Evolutionary conservation across 2,329 filamentous ascomycete genomes (phyloP).

Genomic region (Fusarium paranaense): DNA sequence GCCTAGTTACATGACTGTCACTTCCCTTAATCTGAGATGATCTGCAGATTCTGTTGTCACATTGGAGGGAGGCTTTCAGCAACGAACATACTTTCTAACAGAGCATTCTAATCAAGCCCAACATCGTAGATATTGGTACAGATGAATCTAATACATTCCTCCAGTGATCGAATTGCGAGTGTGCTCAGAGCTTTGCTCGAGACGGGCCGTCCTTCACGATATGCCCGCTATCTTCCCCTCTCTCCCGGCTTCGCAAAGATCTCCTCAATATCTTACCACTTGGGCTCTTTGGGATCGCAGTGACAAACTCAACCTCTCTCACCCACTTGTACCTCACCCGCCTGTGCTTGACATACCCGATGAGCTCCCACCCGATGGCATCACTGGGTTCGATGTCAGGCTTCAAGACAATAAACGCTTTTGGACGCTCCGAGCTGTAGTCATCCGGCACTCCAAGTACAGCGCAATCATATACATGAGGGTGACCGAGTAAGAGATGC

Average conservation of each 20-base stretch:
- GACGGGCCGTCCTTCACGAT: too few species aligned
- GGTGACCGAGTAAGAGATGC: neutral
- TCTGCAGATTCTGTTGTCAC: too few species aligned
- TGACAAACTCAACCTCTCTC: constrained; percentile 8
- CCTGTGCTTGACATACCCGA: neutral
- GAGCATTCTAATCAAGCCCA: too few species aligned
- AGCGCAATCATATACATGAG: neutral
- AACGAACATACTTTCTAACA: too few species aligned
- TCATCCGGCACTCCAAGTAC: neutral
- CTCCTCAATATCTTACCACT: neutral
- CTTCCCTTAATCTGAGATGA: too few species aligned
- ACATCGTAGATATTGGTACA: too few species aligned
- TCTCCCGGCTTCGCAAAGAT: neutral
- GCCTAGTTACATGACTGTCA: too few species aligned
- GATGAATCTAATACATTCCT: too few species aligned
- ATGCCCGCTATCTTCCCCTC: neutral
- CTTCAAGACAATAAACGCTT: constrained; percentile 3
- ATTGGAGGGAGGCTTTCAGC: neutral
- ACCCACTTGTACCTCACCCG: constrained; percentile 9
- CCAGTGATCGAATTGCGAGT: too few species aligned
- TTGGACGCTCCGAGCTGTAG: neutral
- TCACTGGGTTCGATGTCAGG: too few species aligned
- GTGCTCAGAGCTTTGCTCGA: too few species aligned
- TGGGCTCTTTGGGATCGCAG: constrained; percentile 2
- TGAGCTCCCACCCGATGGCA: neutral